Conservation (phyloP, 140 eudicot species). For the Stevia rebaudiana region DNA sequence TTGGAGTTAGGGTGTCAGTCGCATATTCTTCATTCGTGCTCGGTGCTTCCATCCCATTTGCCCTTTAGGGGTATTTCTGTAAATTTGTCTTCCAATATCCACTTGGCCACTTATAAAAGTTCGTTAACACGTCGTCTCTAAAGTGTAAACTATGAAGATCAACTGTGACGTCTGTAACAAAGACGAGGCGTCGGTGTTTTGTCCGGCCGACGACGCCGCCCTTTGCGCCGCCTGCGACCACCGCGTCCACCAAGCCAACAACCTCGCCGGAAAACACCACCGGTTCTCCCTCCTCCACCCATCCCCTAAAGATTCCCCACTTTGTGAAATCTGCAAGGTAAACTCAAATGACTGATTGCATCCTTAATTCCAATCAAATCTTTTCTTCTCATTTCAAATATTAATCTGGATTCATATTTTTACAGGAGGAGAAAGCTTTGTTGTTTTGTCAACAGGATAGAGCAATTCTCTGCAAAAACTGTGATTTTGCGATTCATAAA, state of each 20-base stretch:
- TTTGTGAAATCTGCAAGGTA: constrained; percentile 59
- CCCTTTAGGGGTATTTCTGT: not conserved
- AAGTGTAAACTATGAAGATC: constrained; percentile 59
- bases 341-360: no score
- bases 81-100: not conserved
- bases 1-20: no score
- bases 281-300: constrained; percentile 46
- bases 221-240: constrained; percentile 48
- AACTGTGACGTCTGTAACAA: constrained; percentile 48
- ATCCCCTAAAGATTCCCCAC: constrained; percentile 29
- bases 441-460: constrained; percentile 85
- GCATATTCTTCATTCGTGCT: no score
- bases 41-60: no score
- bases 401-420: not conserved
- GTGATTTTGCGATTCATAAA: constrained; percentile 71
- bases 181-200: constrained; percentile 37
- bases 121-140: constrained; percentile 1
- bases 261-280: constrained; percentile 44
- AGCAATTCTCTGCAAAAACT: constrained; percentile 70
- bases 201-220: constrained; percentile 57
- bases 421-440: constrained; percentile 58
- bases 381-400: not conserved
- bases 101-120: constrained; percentile 6
- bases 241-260: constrained; percentile 52
- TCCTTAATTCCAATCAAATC: not conserved